Conservation (phyloP, 441 rosid genomes). For the Croton laevigatus region DNA sequence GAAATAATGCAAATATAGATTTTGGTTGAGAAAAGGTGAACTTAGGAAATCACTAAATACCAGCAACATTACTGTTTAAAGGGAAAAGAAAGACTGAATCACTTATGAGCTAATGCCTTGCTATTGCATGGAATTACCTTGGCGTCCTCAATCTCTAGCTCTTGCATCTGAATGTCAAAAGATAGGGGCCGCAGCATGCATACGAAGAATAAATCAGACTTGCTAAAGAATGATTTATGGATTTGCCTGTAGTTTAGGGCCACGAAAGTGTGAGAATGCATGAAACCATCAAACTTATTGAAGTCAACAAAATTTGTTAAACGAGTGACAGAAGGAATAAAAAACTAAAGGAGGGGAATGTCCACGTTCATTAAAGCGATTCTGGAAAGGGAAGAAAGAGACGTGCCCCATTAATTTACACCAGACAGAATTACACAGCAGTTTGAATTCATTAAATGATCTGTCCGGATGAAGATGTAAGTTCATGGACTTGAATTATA, state of each 20-base stretch:
- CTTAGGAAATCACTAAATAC: slow-evolving; percentile 1
- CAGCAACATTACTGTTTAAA: neutral
- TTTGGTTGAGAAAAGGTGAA: neutral
- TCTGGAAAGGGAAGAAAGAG: neutral
- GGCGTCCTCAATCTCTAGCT: slow-evolving; percentile 74
- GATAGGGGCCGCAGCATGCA: slow-evolving; percentile 71
- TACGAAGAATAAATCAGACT: slow-evolving; percentile 75
- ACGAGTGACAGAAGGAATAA: neutral
- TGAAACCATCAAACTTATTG: neutral
- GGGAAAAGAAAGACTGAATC: neutral
- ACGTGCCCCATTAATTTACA: neutral
- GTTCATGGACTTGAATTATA: neutral
- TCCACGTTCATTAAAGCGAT: neutral
- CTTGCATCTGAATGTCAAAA: slow-evolving; percentile 67
- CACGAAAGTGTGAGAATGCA: slow-evolving; percentile 1
- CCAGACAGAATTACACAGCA: neutral
- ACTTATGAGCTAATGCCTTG: neutral
- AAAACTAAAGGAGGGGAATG: neutral
- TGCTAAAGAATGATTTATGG: slow-evolving; percentile 62
- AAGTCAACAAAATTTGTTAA: slow-evolving; percentile 2
- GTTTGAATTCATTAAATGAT: neutral
- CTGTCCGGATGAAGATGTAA: neutral
- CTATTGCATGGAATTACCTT: slow-evolving; percentile 44
- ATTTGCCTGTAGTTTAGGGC: slow-evolving; percentile 49
- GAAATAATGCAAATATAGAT: neutral